A percentile compares a stretch with the other conserved stretches of the same genome.
Conservation (phyloP, 176 grass and related monocot genomes). For the Cymbopogon citratus region DNA sequence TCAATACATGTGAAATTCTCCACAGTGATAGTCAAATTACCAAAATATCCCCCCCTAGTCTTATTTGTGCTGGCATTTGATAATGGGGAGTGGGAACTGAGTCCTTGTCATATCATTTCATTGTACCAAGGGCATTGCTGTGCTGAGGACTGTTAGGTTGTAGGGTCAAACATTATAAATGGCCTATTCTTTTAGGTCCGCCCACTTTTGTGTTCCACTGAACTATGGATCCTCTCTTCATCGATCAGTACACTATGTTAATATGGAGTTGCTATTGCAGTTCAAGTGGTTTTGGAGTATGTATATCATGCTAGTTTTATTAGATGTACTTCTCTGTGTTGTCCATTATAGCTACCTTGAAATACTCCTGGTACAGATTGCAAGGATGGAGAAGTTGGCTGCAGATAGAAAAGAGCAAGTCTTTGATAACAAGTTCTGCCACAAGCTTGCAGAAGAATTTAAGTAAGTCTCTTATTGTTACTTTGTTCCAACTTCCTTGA, state of each 20-base stretch:
- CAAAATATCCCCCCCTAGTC: too few species aligned
- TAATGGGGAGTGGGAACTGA: too few species aligned
- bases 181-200: not conserved
- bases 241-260: not conserved
- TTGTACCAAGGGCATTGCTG: too few species aligned
- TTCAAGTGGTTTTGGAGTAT: not conserved
- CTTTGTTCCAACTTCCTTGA: not conserved
- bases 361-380: conserved; percentile 32
- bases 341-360: not conserved
- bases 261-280: not conserved
- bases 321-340: not conserved
- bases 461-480: conserved; percentile 37
- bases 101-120: too few species aligned
- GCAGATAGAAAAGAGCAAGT: conserved; percentile 27
- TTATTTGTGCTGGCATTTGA: too few species aligned
- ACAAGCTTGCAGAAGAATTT: conserved; percentile 53
- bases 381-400: conserved; percentile 47
- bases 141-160: not conserved
- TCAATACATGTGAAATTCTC: too few species aligned
- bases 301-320: not conserved
- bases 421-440: conserved; percentile 34
- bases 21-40: too few species aligned
- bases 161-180: not conserved
- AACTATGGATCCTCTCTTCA: not conserved
- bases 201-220: not conserved